These are phyloP conservation scores for Ramaria rubella DNA, from an alignment of 768 basidiomycete species.

Conservation along the genomic window DNA sequence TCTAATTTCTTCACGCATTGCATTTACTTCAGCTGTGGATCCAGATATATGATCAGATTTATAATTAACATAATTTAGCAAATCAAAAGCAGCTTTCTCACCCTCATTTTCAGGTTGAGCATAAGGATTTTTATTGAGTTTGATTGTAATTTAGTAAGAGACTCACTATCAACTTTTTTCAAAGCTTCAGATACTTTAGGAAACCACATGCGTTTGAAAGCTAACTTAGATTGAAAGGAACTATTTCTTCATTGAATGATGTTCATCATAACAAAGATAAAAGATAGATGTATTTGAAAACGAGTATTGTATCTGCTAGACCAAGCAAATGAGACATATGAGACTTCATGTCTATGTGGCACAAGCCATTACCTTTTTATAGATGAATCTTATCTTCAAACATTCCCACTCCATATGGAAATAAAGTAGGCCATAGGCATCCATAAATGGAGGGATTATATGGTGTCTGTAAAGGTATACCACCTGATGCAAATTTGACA, in stretches of 20 bases:
- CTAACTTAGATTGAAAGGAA: neutral
- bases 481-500: conserved; percentile 16
- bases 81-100: conserved; percentile 13
- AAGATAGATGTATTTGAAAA: conserved; percentile 6
- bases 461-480: conserved; percentile 11
- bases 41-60: conserved; percentile 18
- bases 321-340: conserved; percentile 1
- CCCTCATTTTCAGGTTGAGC: conserved; percentile 13
- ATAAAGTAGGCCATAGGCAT: conserved; percentile 18
- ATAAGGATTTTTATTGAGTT: neutral
- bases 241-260: neutral
- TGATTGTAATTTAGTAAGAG: neutral
- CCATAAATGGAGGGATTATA: conserved; percentile 17
- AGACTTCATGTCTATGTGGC: neutral
- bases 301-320: neutral
- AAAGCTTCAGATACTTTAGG: neutral
- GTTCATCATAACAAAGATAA: conserved; percentile 4
- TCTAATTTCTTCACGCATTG: conserved; percentile 16
- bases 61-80: conserved; percentile 15
- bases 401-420: conserved; percentile 19
- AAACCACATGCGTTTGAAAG: neutral
- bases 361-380: neutral
- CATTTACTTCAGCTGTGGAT: conserved; percentile 12
- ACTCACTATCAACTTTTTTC: neutral
- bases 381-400: too few relatives aligned